Evolutionary conservation across 176 grass and related monocot genomes (phyloP), one percentile per base, ranked within the genome.

Genomic region (Aegilops longissima): DNA sequence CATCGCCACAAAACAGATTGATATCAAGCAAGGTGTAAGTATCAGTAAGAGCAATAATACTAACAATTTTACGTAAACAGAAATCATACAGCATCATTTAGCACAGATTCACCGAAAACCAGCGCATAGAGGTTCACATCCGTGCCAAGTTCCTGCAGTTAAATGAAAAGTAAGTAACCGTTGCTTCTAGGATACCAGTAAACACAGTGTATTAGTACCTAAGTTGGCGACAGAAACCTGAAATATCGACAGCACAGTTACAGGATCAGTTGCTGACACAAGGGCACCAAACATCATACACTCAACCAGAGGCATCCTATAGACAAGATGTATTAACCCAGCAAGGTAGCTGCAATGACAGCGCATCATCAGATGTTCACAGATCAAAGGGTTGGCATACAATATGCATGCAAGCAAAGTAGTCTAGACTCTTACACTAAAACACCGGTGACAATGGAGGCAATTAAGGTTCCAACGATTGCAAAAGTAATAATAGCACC

Each of bases 221-320:
- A 16, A 84, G 87, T 49, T 8, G 40, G 30, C 12, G 8, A 14
- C 56, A 89, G 9, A 69, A 79, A 98, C 97, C 97, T 98, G 97
- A 81, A 98, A 98, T 96, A 96, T 96, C 16, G 97, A 98, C 83
- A 96, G 24, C 31, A 98, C 97, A 16, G 94, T 98, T 16, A 96
- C 94, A 90, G 97, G 94, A 93, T 98, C 97, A 77, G 97, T 98
- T 85, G 97, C 92, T 83, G 94, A 98, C n/a, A 98, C 92, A 62
- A 98, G 97, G 82, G 97, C 90, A 44, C 94, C 97, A 90, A 98
- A 98, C 97, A 98, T 98, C 81, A 98, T 90, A 87, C 89, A 96
- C 33, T 98, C 97, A 6, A 96, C 82, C 58, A 98, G 77, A 77
- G 97, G 94, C 71, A 98, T 80, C 88, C 49, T 92, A 86, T 94